Conservation (phyloP, 345 rosid species). For the Bruguiera parviflora region DNA sequence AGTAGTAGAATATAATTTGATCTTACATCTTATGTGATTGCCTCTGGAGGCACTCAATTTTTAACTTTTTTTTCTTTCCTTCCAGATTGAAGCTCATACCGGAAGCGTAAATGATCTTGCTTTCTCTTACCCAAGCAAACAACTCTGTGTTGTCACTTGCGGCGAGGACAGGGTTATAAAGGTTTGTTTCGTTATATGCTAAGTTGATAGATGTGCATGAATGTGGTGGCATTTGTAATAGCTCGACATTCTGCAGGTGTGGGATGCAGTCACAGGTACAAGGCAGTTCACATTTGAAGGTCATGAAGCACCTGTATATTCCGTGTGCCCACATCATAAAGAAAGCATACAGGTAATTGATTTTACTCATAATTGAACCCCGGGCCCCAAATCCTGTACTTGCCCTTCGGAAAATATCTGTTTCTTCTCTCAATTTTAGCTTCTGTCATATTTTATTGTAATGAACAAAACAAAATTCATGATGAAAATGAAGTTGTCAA, state of each 20-base stretch:
- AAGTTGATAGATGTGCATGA: slow-evolving; percentile 3
- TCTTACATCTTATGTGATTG: not conserved
- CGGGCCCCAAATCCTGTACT: not conserved
- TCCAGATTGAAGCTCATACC: slow-evolving; percentile 80
- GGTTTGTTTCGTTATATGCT: slow-evolving; percentile 41
- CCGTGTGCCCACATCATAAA: slow-evolving; percentile 80
- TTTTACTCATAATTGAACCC: slow-evolving; percentile 2
- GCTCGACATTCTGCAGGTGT: slow-evolving; percentile 49
- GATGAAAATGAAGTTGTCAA: too few relatives aligned
- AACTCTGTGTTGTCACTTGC: slow-evolving; percentile 63
- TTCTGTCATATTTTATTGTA: too few relatives aligned
- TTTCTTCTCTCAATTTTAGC: too few relatives aligned
- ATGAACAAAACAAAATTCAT: too few relatives aligned
- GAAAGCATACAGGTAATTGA: slow-evolving; percentile 70
- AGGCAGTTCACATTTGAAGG: slow-evolving; percentile 59
- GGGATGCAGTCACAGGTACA: slow-evolving; percentile 70
- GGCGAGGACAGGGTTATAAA: slow-evolving; percentile 77
- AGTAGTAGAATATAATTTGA: not conserved
- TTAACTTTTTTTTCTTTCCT: slow-evolving; percentile 10
- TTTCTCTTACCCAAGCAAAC: slow-evolving; percentile 71
- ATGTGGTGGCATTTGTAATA: slow-evolving; percentile 22
- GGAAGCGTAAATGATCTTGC: slow-evolving; percentile 89
- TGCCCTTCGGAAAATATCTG: not conserved
- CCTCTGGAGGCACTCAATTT: slow-evolving; percentile 5
- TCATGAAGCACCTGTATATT: slow-evolving; percentile 86